Percentiles rank a stretch among this genome's conserved stretches.
phyloP scores from a whole-genome alignment of 2,329 filamentous ascomycete species.

The Ambrosiella beaveri region DNA sequence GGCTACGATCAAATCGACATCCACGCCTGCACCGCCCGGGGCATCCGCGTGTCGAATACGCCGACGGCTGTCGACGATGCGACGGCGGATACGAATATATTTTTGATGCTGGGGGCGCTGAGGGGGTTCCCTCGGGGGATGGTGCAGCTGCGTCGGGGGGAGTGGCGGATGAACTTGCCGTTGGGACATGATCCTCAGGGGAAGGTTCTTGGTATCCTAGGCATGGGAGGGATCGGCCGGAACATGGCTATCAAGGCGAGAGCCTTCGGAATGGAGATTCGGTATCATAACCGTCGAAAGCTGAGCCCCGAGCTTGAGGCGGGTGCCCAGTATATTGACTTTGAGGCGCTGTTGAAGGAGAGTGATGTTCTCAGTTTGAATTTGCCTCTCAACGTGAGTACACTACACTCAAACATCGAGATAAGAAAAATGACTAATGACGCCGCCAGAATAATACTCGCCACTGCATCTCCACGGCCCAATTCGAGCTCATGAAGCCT shows the following conservation, averaged over 20 bases:
- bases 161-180: constrained; percentile 47
- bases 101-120: constrained; percentile 63
- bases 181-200: constrained; percentile 63
- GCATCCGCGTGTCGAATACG: constrained; percentile 59
- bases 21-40: constrained; percentile 47
- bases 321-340: constrained; percentile 50
- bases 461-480: constrained; percentile 53
- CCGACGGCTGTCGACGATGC: constrained; percentile 69
- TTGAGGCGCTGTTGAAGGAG: constrained; percentile 51
- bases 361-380: constrained; percentile 71
- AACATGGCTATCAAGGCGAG: constrained; percentile 59
- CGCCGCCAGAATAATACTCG: constrained; percentile 38
- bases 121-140: constrained; percentile 55
- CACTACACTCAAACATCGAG: background rate
- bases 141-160: constrained; percentile 43
- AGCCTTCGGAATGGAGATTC: constrained; percentile 57
- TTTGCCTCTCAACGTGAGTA: constrained; percentile 57
- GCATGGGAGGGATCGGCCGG: constrained; percentile 72
- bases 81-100: constrained; percentile 67
- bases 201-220: constrained; percentile 63
- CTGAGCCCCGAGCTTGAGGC: constrained; percentile 38
- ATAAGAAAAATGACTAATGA: background rate
- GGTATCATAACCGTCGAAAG: constrained; percentile 55
- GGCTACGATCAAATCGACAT: constrained; percentile 77
- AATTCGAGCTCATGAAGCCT: constrained; percentile 63